Evolutionary conservation across 2,329 filamentous ascomycete genomes (phyloP), one percentile per base, ranked within the genome.

Genomic region (Fusarium tricinctum): DNA sequence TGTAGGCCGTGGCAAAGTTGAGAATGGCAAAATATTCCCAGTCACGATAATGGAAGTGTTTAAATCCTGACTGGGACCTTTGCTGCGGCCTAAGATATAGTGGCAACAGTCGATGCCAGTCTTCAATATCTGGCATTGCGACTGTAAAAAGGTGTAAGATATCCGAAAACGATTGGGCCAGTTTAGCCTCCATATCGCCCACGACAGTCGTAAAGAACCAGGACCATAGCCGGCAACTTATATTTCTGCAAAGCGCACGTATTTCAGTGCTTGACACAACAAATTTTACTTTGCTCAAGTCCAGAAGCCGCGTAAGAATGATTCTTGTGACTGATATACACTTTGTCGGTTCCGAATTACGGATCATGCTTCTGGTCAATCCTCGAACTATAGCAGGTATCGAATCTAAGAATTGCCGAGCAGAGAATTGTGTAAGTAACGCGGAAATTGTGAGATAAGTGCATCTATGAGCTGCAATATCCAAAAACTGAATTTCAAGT

Each of bases 371-470:
- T 13, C 12, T 14, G 30, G 30, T 4, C 10, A 52, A 17, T 6
- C 49, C 39, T 4, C 28, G 8, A 2, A 26, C 15, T 8, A 45
- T 13, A 8, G n/a, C 50, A 17, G 39, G 39, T 3, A 53, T 3
- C 3, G 50, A 8, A 4, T 19, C 23, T 2, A 53, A 19, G 3
- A 53, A 53, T 0, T 19, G 5, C 3, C 9, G 17, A 3, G 14
- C 12, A 9, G 50, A 17, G 1, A 44, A 17, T 1, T 4, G 4
- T 6, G 1, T 2, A 4, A 45, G 10, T 1, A 45, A 13, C 0
- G 1, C 19, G 1, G 12, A 8, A 8, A 35, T 6, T 6, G 35
- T 3, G 6, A 20, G 8, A 2, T 10, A 4, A 10, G 6, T 32
- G 0, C 13, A 8, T 26, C 12, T 17, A 6, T 20, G 26, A 8